phyloP scores from a whole-genome alignment of 2,329 filamentous ascomycete species.

The Pseudogymnoascus sp. region DNA sequence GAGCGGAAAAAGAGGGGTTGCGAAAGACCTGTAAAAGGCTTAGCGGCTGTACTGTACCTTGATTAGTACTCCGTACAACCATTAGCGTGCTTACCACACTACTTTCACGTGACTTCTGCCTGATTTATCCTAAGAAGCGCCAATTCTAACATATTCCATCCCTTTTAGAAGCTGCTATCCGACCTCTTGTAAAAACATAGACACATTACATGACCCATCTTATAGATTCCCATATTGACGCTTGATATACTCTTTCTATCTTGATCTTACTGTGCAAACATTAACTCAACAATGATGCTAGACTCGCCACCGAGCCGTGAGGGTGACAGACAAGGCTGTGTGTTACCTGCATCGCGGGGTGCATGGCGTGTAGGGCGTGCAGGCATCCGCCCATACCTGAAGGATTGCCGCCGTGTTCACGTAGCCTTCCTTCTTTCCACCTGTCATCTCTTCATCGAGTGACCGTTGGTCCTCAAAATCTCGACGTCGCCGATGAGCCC shows the following conservation, averaged over 20 bases:
- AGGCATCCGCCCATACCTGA: background rate
- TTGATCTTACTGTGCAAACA: background rate
- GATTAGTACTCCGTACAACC: background rate
- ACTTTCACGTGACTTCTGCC: background rate
- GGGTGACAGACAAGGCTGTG: background rate
- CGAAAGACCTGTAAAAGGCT: background rate
- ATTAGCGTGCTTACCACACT: background rate
- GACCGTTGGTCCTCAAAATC: background rate
- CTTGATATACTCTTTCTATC: background rate
- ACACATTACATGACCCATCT: background rate
- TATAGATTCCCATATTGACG: background rate
- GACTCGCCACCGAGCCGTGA: background rate
- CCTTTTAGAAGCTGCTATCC: background rate
- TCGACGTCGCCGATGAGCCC: background rate
- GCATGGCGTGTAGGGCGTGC: background rate
- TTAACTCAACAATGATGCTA: background rate
- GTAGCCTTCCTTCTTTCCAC: background rate
- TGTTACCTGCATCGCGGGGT: background rate
- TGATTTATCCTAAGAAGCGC: background rate
- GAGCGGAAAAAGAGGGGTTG: background rate
- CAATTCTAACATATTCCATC: background rate
- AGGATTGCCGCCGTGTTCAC: background rate
- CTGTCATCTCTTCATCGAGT: background rate
- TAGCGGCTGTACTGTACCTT: background rate
- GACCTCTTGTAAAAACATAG: background rate